Evolutionary conservation across 2,329 filamentous ascomycete genomes (phyloP).

Genomic region (Fusarium aywerte): DNA sequence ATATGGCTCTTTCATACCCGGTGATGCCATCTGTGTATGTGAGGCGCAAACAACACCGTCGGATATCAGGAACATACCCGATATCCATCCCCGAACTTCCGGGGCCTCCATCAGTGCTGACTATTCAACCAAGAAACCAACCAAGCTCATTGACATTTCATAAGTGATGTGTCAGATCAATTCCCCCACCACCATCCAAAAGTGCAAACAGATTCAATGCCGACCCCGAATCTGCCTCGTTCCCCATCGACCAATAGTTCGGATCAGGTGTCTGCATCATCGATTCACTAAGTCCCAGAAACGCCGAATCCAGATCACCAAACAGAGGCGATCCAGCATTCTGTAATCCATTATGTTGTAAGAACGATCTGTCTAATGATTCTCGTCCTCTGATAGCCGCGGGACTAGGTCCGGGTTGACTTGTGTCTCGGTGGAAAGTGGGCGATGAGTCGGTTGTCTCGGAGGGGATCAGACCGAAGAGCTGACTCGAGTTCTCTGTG

Average conservation of each 20-base stretch:
- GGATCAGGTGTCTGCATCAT: constrained; percentile 57
- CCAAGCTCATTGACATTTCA: constrained; percentile 24
- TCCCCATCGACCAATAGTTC: constrained; percentile 53
- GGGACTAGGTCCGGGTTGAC: constrained; percentile 28
- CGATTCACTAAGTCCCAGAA: constrained; percentile 53
- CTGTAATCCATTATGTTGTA: constrained; percentile 46
- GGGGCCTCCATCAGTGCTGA: background rate
- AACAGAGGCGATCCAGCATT: constrained; percentile 48
- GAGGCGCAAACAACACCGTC: background rate
- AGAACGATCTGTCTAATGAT: constrained; percentile 44
- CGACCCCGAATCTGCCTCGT: constrained; percentile 57
- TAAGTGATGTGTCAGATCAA: constrained; percentile 60
- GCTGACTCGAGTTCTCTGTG: constrained; percentile 62
- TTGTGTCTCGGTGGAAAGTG: constrained; percentile 11
- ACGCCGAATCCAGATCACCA: constrained; percentile 53
- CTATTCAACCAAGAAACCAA: background rate
- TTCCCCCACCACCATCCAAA: constrained; percentile 63
- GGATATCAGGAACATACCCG: background rate
- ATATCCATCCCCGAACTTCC: background rate
- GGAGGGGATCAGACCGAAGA: constrained; percentile 61
- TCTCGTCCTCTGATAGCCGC: constrained; percentile 32
- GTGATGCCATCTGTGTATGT: background rate
- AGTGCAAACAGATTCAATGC: constrained; percentile 63
- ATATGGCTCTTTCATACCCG: constrained; percentile 2
- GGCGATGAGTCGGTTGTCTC: constrained; percentile 30